Base-by-base conservation (phyloP, 2,329 filamentous ascomycete species). In the Colletotrichum spaethianum region DNA sequence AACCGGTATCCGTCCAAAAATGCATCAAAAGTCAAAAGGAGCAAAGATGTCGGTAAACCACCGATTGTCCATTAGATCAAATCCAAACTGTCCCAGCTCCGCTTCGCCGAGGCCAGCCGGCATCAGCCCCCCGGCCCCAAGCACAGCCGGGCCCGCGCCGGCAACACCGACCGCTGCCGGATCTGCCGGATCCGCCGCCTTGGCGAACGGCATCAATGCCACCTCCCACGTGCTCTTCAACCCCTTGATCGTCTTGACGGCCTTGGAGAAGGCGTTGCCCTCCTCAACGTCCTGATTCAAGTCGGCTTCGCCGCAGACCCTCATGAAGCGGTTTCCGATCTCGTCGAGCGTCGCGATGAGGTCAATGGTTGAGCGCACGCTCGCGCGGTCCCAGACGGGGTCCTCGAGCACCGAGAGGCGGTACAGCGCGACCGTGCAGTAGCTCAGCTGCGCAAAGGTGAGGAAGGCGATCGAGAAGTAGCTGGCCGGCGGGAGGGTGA, bases 171-270 rank as follows among this genome's bases (percentile, higher is more conserved):
- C 23, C 50, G 9, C 44, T 2, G 31, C 50, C n/a, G 44, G 28
- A 14, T 14, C 38, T 5, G 48, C 6, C 31, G 69, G 14, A 33
- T 61, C 57, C 4, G 53, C 57, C 4, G 53, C 44, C 20, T 38
- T 59, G 2, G 33, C 56, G 11, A 67, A 57, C 46, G 69, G 69
- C 2, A 77, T 76, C 50, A 84, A 61, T 18, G 76, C 75, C 28
- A 81, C 81, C 61, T 83, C 82, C 82, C 82, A 84, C 11, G 76
- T 78, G 18, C 68, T 75, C 44, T 76, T 78, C 55, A 83, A 74
- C 36, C 79, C 81, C 53, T 76, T 77, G 72, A 83, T 77, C n/a
- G 82, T 81, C 70, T 79, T 81, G n/a, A 76, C 77, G 9, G 77
- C 80, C 57, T 81, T 82, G 31, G 70, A 53, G 62, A 81, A 83